Conservation (phyloP, 306 rosid species). For the Prunus mira region DNA sequence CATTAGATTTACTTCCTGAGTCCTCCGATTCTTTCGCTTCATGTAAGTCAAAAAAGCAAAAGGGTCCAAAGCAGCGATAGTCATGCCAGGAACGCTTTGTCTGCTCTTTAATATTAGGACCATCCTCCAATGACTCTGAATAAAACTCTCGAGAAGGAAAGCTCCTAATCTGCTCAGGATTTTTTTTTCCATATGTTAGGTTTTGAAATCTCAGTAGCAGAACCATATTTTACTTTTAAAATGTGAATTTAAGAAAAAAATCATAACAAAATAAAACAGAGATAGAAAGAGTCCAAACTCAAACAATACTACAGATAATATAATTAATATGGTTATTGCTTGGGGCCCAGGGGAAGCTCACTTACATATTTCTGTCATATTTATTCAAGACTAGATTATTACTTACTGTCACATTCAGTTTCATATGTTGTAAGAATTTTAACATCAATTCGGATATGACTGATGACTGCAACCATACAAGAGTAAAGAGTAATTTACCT, state of each 20-base stretch:
- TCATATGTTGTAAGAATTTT: no score
- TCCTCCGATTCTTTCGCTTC: constrained; percentile 72
- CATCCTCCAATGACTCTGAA: constrained; percentile 73
- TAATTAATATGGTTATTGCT: no score
- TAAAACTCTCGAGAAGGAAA: constrained; percentile 91
- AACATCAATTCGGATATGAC: no score
- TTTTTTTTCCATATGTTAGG: no score
- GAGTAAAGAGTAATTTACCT: no score
- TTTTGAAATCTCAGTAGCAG: neutral
- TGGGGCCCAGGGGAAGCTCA: no score
- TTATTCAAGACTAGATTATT: no score
- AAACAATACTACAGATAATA: neutral
- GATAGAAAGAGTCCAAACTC: neutral
- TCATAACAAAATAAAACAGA: neutral
- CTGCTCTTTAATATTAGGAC: constrained; percentile 44
- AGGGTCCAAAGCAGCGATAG: constrained; percentile 85
- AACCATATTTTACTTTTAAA: neutral
- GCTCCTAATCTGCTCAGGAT: constrained; percentile 66
- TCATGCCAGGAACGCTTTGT: constrained; percentile 76
- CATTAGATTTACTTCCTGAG: constrained; percentile 71
- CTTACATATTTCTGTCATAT: no score
- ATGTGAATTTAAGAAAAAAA: neutral
- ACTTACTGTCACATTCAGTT: no score
- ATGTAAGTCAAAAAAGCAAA: constrained; percentile 75
- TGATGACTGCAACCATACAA: no score